Percentiles rank a stretch among this genome's conserved stretches.
phyloP scores from a whole-genome alignment of 495 filamentous ascomycete genomes.

The Trichoderma asperelloides region DNA sequence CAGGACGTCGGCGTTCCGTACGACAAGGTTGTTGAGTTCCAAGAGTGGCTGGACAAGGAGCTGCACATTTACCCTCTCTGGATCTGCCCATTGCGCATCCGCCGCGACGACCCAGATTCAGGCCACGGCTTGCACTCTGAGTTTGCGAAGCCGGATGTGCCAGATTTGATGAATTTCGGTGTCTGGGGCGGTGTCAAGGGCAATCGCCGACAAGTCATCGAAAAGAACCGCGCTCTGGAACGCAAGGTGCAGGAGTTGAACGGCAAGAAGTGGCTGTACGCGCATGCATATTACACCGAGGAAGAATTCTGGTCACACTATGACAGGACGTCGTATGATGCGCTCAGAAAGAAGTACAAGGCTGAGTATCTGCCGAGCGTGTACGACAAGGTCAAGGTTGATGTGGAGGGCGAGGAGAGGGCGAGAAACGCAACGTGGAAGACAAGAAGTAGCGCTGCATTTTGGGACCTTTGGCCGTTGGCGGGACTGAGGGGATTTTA shows the following conservation, averaged over 20 bases:
- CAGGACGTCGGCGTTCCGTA: conserved; percentile 47
- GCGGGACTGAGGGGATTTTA: conserved; percentile 24
- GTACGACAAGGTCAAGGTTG: conserved; percentile 44
- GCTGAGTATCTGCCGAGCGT: conserved; percentile 39
- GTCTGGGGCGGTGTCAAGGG: conserved; percentile 34
- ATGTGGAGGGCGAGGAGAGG: conserved; percentile 22
- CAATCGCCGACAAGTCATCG: conserved; percentile 26
- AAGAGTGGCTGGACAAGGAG: conserved; percentile 29
- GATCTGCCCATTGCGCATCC: conserved; percentile 43
- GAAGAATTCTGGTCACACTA: conserved; percentile 46
- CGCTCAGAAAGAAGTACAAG: conserved; percentile 34
- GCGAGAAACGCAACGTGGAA: conserved; percentile 11
- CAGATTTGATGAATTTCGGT: conserved; percentile 38
- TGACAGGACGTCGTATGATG: conserved; percentile 38
- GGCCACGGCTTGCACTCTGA: conserved; percentile 28
- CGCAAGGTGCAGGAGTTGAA: conserved; percentile 45
- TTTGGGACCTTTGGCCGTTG: conserved; percentile 26
- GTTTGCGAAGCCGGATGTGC: conserved; percentile 20
- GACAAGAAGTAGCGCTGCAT: conserved; percentile 12
- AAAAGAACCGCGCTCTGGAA: conserved; percentile 52
- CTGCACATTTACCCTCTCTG: conserved; percentile 45
- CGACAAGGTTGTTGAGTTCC: conserved; percentile 29
- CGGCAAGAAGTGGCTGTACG: conserved; percentile 48
- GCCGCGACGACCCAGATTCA: conserved; percentile 25
- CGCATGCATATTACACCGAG: conserved; percentile 46